These are phyloP conservation scores for Debaryomycetaceae sp. DNA, from an alignment of 1,139 yeast species.

Conservation along the genomic window DNA sequence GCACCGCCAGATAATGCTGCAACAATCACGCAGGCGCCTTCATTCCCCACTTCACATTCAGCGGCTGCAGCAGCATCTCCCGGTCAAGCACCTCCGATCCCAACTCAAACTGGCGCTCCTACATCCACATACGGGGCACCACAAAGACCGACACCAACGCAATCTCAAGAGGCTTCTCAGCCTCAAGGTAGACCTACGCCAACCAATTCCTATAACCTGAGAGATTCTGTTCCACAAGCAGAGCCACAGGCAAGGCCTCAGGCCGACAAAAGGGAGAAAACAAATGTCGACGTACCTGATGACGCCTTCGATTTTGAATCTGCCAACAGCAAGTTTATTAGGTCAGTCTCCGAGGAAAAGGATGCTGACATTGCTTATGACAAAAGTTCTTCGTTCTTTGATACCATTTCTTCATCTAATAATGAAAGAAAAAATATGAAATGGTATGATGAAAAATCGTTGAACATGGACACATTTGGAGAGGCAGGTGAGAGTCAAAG, in stretches of 20 bases:
- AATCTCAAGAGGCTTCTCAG: background rate
- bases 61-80: background rate
- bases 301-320: slow-evolving; percentile 58
- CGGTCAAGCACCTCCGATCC: background rate
- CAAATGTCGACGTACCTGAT: slow-evolving; percentile 34
- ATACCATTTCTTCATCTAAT: slow-evolving; percentile 63
- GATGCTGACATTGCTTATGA: slow-evolving; percentile 42
- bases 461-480: slow-evolving; percentile 70
- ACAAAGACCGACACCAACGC: background rate
- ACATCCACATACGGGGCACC: background rate
- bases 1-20: slow-evolving; percentile 7
- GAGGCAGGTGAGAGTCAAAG: slow-evolving; percentile 37
- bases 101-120: background rate
- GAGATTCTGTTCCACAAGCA: slow-evolving; percentile 9
- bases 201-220: background rate
- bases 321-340: slow-evolving; percentile 60
- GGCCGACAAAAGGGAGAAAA: slow-evolving; percentile 25
- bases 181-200: slow-evolving; percentile 5
- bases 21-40: slow-evolving; percentile 6
- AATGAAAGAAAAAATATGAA: slow-evolving; percentile 42
- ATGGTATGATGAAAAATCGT: slow-evolving; percentile 60
- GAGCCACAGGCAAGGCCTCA: slow-evolving; percentile 14
- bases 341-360: slow-evolving; percentile 29
- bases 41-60: slow-evolving; percentile 1
- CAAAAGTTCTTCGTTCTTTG: slow-evolving; percentile 76